Percentiles rank a stretch among this genome's conserved stretches.
These are phyloP conservation scores for Cyphellophora europaea DNA, from an alignment of 2,329 filamentous ascomycete species.

Conservation along the genomic window DNA sequence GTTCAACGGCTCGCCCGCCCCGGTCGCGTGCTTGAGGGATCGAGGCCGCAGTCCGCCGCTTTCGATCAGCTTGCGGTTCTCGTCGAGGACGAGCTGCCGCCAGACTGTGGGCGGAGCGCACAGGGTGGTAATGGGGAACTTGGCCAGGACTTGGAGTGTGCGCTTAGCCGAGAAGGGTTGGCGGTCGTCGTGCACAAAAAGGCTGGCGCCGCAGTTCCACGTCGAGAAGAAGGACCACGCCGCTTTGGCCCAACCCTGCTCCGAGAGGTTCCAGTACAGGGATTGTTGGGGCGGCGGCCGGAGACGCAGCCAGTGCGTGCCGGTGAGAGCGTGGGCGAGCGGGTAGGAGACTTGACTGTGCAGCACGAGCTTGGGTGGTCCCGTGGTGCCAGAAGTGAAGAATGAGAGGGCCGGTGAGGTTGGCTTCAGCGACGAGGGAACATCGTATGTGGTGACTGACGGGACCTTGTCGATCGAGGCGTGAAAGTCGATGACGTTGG, in stretches of 20 bases:
- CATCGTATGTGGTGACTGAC: conserved; percentile 10
- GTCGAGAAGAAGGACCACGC: conserved; percentile 31
- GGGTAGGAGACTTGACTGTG: conserved; percentile 33
- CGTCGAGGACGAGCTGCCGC: conserved; percentile 28
- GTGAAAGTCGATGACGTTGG: conserved; percentile 19
- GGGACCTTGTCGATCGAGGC: conserved; percentile 20
- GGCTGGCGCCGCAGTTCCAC: conserved; percentile 31
- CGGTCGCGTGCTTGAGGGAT: conserved; percentile 26
- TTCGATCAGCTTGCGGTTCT: conserved; percentile 17
- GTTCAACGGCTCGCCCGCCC: conserved; percentile 31
- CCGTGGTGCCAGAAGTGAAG: conserved; percentile 32
- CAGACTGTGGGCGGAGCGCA: conserved; percentile 33
- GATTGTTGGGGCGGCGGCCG: conserved; percentile 25
- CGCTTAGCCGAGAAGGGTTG: conserved; percentile 23
- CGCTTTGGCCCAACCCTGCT: conserved; percentile 35
- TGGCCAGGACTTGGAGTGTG: conserved; percentile 25
- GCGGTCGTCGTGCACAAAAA: conserved; percentile 32
- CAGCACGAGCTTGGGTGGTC: conserved; percentile 31
- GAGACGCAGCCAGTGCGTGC: conserved; percentile 29
- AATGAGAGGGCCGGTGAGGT: conserved; percentile 29
- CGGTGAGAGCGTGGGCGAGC: conserved; percentile 30
- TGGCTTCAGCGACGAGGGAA: conserved; percentile 14
- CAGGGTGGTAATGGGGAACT: conserved; percentile 31
- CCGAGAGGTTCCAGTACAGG: conserved; percentile 32
- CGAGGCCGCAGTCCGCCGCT: conserved; percentile 16